phyloP scores from a whole-genome alignment of 2,329 filamentous ascomycete genomes.

The Fusarium liriodendri region DNA sequence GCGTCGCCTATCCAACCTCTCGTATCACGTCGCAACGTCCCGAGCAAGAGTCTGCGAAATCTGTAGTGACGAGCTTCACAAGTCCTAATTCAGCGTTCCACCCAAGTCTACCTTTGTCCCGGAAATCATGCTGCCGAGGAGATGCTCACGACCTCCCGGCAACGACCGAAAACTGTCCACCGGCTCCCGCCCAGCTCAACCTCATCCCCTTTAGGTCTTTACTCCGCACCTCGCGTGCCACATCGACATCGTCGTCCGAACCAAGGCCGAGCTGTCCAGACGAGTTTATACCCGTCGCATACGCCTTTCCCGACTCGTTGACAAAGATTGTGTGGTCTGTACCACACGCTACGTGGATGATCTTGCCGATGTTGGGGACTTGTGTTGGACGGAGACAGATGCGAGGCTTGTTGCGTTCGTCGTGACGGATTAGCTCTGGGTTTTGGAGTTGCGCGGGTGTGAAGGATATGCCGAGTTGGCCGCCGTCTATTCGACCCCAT shows the following conservation, averaged over 20 bases:
- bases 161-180: constrained; percentile 9
- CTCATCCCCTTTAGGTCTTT: background rate
- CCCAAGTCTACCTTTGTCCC: background rate
- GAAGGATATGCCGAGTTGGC: constrained; percentile 61
- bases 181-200: constrained; percentile 18
- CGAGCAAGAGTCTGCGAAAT: background rate
- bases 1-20: background rate
- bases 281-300: constrained; percentile 75
- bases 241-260: constrained; percentile 68
- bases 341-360: constrained; percentile 62
- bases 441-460: constrained; percentile 59
- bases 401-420: constrained; percentile 64
- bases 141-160: background rate
- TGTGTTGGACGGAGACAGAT: constrained; percentile 70
- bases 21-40: background rate
- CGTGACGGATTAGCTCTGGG: constrained; percentile 62
- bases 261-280: constrained; percentile 79
- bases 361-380: constrained; percentile 64
- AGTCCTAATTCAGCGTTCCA: background rate
- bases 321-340: constrained; percentile 77
- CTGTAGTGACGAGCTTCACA: background rate
- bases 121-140: background rate
- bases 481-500: constrained; percentile 67
- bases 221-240: constrained; percentile 1
- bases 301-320: constrained; percentile 64